A percentile compares a stretch with the other conserved stretches of the same genome.
These are phyloP conservation scores for Cryptosporidium felis DNA, from an alignment of 169 alveolate species.

Conservation along the genomic window DNA sequence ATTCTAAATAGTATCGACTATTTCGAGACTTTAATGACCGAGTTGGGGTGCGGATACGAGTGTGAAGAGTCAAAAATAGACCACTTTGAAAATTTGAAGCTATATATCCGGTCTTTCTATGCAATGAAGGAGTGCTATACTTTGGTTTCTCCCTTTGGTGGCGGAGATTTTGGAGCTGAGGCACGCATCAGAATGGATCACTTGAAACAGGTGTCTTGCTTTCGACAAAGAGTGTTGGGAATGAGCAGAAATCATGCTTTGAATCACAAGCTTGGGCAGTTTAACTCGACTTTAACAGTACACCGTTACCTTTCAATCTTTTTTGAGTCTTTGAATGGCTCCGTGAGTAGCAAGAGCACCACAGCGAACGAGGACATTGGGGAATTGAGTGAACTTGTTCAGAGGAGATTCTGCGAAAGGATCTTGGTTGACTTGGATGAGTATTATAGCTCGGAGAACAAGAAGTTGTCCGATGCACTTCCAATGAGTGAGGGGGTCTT, in stretches of 20 bases:
- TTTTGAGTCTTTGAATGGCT: slow-evolving; percentile 6
- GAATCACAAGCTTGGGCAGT: slow-evolving; percentile 61
- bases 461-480: neutral
- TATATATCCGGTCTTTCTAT: slow-evolving; percentile 35
- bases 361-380: neutral
- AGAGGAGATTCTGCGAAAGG: slow-evolving; percentile 31
- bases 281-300: slow-evolving; percentile 43
- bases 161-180: neutral
- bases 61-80: slow-evolving; percentile 18
- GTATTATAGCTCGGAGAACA: slow-evolving; percentile 2
- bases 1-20: slow-evolving; percentile 56
- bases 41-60: slow-evolving; percentile 66
- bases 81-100: slow-evolving; percentile 36
- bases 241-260: slow-evolving; percentile 61
- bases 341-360: too few species aligned
- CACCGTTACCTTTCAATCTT: slow-evolving; percentile 36
- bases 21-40: slow-evolving; percentile 57
- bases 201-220: slow-evolving; percentile 39
- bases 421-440: slow-evolving; percentile 20
- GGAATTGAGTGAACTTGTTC: slow-evolving; percentile 43
- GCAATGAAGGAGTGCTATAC: slow-evolving; percentile 65
- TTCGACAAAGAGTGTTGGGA: slow-evolving; percentile 59
- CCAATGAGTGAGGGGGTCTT: slow-evolving; percentile 9
- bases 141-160: slow-evolving; percentile 46
- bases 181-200: slow-evolving; percentile 32